Base-by-base conservation (phyloP, 306 rosid genomes). In the Sechiopsis laciniata region DNA sequence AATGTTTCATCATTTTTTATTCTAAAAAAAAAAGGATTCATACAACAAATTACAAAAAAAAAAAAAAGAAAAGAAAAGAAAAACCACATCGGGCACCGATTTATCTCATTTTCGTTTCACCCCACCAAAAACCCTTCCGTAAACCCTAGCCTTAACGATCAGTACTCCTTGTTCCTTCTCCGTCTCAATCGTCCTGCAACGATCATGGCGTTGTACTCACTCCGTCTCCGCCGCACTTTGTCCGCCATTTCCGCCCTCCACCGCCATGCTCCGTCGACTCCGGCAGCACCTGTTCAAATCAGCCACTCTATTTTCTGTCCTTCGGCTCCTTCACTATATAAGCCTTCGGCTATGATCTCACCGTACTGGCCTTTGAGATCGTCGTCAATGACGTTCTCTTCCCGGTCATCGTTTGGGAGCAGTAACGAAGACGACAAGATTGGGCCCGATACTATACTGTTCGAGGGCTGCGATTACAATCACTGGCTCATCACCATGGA, bases 381-480 rank as follows among this genome's bases (percentile, higher is more conserved):
- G 14, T 73, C 87, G 0, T 45, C 85, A 6, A 50, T 75, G 15
- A 77, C 87, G 11, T 79, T 80, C 55, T 70, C 73, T 0, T 89
- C 85, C 0, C 90, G 88, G 24, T 78, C 82, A 10, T 13, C 46
- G 2, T 62, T 48, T 71, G 80, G 51, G 20, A 26, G 69, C 5
- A 45, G 59, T 66, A 56, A 72, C 76, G 35, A 32, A 42, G 62
- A 78, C 20, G 84, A 81, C 1, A 89, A 82, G 78, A 87, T 89
- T 13, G 93, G 86, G 55, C 90, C 90, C n/a, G 82, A 87, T 32
- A 83, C 92, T 3, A 80, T 89, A 10, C 87, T 89, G n/a, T 91
- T 89, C 55, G 97, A 91, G 76, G 97, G 97, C 7, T 89, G 93
- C 82, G 97, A 91, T 54, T 89, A 89, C 83, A 86, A 89, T 58